Percentiles rank a stretch among this genome's conserved stretches.
These are phyloP conservation scores for Clarireedia hainanense DNA, from an alignment of 2,329 filamentous ascomycete genomes.

Conservation along the genomic window DNA sequence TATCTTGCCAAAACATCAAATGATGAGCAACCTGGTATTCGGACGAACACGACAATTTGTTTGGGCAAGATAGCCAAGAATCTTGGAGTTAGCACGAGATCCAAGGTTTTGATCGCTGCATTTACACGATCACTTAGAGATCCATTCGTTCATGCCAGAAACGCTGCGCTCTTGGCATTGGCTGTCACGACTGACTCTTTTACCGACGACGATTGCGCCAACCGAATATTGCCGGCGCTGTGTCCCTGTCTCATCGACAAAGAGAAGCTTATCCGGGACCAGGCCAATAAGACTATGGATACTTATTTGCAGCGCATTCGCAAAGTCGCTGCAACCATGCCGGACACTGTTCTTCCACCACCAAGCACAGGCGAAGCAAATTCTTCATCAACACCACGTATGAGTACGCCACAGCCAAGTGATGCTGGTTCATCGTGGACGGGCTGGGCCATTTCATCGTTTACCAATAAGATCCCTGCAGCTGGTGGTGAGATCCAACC, in stretches of 20 bases:
- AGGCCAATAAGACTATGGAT: conserved; percentile 84
- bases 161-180: conserved; percentile 79
- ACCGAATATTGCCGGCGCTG: conserved; percentile 73
- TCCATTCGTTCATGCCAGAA: conserved; percentile 89
- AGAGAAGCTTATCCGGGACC: conserved; percentile 88
- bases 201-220: conserved; percentile 80
- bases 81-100: conserved; percentile 66
- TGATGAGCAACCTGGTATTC: conserved; percentile 92
- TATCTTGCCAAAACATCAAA: conserved; percentile 94
- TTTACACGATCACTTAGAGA: conserved; percentile 85
- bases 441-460: conserved; percentile 97
- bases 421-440: conserved; percentile 66
- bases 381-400: conserved; percentile 51
- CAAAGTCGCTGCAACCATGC: conserved; percentile 69
- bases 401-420: conserved; percentile 67
- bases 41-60: conserved; percentile 97
- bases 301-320: conserved; percentile 75
- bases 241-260: conserved; percentile 86
- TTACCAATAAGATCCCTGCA: conserved; percentile 85
- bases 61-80: conserved; percentile 93
- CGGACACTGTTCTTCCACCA: conserved; percentile 70
- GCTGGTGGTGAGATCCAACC: conserved; percentile 79
- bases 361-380: conserved; percentile 41
- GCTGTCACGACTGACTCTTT: conserved; percentile 81
- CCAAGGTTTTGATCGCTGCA: conserved; percentile 87